Conservation (phyloP, 2,329 filamentous ascomycete genomes). For the Fusarium abutilonis region DNA sequence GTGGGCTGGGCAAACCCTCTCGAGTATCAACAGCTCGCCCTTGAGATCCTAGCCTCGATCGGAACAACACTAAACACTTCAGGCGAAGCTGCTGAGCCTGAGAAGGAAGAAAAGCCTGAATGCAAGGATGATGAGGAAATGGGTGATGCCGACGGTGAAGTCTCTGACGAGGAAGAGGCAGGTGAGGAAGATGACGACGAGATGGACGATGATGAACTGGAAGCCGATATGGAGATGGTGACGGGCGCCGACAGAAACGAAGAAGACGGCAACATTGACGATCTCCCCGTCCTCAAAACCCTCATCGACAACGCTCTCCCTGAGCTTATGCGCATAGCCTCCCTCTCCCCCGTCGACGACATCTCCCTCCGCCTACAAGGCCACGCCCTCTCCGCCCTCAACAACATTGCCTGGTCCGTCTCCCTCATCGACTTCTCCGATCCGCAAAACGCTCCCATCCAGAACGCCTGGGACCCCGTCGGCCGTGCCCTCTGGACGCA, state of each 20-base stretch:
- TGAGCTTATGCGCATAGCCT: constrained; percentile 59
- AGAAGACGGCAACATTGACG: constrained; percentile 55
- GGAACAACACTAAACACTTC: constrained; percentile 67
- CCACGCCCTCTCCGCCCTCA: constrained; percentile 68
- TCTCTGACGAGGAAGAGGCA: constrained; percentile 50
- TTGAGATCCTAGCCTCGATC: constrained; percentile 72
- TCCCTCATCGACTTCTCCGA: constrained; percentile 69
- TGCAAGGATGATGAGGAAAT: constrained; percentile 54
- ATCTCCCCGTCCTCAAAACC: constrained; percentile 63
- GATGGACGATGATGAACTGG: constrained; percentile 66
- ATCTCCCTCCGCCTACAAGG: constrained; percentile 58
- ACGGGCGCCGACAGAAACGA: constrained; percentile 60
- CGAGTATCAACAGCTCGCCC: constrained; percentile 63
- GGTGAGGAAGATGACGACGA: constrained; percentile 59
- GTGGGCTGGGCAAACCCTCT: constrained; percentile 53
- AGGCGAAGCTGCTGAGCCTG: constrained; percentile 50
- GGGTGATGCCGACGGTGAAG: constrained; percentile 52
- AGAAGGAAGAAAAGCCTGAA: constrained; percentile 53
- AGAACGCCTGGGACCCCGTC: constrained; percentile 63
- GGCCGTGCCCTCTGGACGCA: constrained; percentile 67
- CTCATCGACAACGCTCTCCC: constrained; percentile 51
- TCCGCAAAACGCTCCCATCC: constrained; percentile 62
- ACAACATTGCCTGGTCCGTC: constrained; percentile 74
- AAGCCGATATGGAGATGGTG: constrained; percentile 73
- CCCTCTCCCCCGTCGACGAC: constrained; percentile 53